These are phyloP conservation scores for Cyclostephanos tholiformis DNA, from an alignment of 108 stramenopile species.

Conservation along the genomic window DNA sequence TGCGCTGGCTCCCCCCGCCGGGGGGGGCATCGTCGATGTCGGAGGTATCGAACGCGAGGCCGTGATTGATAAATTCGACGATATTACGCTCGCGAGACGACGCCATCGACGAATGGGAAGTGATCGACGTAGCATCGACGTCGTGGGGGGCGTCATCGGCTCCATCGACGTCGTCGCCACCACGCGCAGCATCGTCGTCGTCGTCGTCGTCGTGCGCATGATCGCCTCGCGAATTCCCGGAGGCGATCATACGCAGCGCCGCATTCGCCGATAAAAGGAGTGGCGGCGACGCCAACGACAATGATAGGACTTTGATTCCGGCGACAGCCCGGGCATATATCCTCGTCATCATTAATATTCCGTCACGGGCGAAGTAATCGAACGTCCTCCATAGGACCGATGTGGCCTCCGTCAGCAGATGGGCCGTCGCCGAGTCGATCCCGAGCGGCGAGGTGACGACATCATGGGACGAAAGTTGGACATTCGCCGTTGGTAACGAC, in stretches of 20 bases:
- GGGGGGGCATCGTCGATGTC: neutral
- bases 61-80: neutral
- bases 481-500: too few species aligned
- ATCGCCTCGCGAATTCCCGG: neutral
- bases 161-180: neutral
- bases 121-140: neutral
- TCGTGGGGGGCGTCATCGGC: neutral
- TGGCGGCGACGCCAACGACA: neutral
- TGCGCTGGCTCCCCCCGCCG: neutral
- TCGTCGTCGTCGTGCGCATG: neutral
- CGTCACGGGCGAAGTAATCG: neutral
- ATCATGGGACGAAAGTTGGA: too few species aligned
- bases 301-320: neutral
- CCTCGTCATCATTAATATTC: too few species aligned
- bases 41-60: neutral
- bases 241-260: neutral
- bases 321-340: neutral
- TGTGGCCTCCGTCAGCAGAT: slow-evolving; percentile 1
- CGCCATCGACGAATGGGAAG: neutral
- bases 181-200: too few species aligned
- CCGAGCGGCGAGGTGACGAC: neutral
- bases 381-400: neutral
- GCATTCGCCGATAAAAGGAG: neutral
- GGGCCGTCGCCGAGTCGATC: slow-evolving; percentile 1
- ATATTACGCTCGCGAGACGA: neutral